phyloP scores from a whole-genome alignment of 2,329 filamentous ascomycete species.

The Claviceps fusiformis region DNA sequence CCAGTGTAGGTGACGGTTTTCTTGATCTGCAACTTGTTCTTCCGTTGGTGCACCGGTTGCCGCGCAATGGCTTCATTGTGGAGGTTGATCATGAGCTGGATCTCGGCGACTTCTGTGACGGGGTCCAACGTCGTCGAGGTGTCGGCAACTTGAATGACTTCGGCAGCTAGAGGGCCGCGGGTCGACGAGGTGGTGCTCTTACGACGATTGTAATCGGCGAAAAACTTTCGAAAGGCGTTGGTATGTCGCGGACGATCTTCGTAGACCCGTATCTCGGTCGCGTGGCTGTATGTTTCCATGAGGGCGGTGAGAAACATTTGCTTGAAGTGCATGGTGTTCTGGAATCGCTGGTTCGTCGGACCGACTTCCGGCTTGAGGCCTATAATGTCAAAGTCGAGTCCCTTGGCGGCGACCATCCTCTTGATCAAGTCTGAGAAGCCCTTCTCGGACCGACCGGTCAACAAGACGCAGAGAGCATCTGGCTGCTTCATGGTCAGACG shows the following conservation, averaged over 20 bases:
- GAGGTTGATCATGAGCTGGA: conserved; percentile 78
- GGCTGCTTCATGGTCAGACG: conserved; percentile 69
- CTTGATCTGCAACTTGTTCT: conserved; percentile 53
- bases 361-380: conserved; percentile 75
- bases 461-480: conserved; percentile 69
- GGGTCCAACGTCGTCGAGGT: conserved; percentile 61
- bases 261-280: conserved; percentile 69
- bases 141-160: conserved; percentile 80
- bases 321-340: conserved; percentile 84
- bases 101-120: conserved; percentile 63
- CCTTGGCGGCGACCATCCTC: conserved; percentile 64
- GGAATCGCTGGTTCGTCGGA: conserved; percentile 65
- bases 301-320: conserved; percentile 68
- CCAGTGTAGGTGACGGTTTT: conserved; percentile 86
- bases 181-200: conserved; percentile 34
- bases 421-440: conserved; percentile 68
- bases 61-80: conserved; percentile 51
- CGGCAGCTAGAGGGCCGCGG: conserved; percentile 54
- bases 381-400: conserved; percentile 76
- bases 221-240: conserved; percentile 73
- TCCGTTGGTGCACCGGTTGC: conserved; percentile 21
- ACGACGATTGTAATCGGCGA: conserved; percentile 59
- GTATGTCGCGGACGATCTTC: conserved; percentile 56
- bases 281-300: conserved; percentile 71
- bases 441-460: conserved; percentile 73